Evolutionary conservation across 2,329 filamentous ascomycete species (phyloP).

Genomic region (Fusarium sp.): DNA sequence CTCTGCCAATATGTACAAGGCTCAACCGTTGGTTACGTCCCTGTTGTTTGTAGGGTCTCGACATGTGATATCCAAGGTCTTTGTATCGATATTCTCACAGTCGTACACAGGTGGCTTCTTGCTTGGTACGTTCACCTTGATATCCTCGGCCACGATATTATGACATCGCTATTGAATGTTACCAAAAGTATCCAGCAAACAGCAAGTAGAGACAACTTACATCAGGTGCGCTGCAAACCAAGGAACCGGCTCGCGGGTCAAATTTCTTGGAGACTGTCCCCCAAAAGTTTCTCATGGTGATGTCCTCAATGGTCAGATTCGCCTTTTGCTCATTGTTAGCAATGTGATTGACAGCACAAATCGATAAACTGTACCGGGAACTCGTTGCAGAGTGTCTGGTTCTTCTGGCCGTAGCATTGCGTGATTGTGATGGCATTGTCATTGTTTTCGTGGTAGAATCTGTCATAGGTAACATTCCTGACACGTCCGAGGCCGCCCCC

Average conservation of each 20-base stretch:
- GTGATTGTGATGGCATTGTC: constrained; percentile 54
- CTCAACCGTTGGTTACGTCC: constrained; percentile 24
- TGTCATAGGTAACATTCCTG: constrained; percentile 72
- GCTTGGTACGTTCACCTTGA: constrained; percentile 38
- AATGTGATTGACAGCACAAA: accelerated
- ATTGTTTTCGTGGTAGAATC: constrained; percentile 67
- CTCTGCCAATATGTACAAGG: too few relatives aligned
- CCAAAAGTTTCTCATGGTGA: constrained; percentile 46
- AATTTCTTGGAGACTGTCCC: constrained; percentile 44
- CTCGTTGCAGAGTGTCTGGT: constrained; percentile 42
- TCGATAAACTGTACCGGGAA: constrained; percentile 26
- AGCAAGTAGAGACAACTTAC: constrained; percentile 19
- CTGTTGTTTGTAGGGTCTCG: constrained; percentile 12
- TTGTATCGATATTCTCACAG: constrained; percentile 35
- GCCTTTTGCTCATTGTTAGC: constrained; percentile 25
- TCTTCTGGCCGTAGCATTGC: constrained; percentile 44
- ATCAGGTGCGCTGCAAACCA: constrained; percentile 45
- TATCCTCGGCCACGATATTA: constrained; percentile 38
- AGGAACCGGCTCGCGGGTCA: constrained; percentile 43
- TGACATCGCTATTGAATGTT: constrained; percentile 33
- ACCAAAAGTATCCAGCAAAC: neutral
- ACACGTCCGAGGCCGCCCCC: constrained; percentile 65
- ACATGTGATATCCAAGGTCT: constrained; percentile 34
- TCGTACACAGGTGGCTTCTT: constrained; percentile 36
- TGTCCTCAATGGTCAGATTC: constrained; percentile 41